These are phyloP conservation scores for Neurospora sp. DNA, from an alignment of 2,329 filamentous ascomycete genomes.

Conservation along the genomic window DNA sequence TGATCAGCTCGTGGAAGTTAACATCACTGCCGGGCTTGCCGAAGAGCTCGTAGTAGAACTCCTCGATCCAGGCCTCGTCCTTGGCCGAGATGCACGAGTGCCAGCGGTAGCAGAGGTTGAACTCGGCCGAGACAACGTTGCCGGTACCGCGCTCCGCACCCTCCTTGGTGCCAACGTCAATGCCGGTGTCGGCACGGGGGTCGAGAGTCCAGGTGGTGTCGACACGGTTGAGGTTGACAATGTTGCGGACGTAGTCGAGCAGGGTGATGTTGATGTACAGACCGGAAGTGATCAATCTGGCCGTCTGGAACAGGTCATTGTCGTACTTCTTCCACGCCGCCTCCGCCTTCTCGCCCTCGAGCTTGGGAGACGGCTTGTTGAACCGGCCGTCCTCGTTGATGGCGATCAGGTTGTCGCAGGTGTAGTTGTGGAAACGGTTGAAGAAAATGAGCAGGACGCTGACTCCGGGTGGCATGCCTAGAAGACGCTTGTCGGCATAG, in stretches of 20 bases:
- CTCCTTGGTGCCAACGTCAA: slow-evolving; percentile 39
- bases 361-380: slow-evolving; percentile 45
- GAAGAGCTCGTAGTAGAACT: slow-evolving; percentile 55
- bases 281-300: slow-evolving; percentile 62
- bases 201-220: slow-evolving; percentile 77
- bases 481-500: slow-evolving; percentile 60
- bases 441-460: slow-evolving; percentile 68
- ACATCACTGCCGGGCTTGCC: slow-evolving; percentile 48
- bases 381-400: slow-evolving; percentile 84
- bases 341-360: slow-evolving; percentile 38
- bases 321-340: slow-evolving; percentile 59
- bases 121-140: slow-evolving; percentile 79
- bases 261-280: slow-evolving; percentile 73
- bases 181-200: slow-evolving; percentile 59
- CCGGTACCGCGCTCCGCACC: slow-evolving; percentile 63
- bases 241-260: slow-evolving; percentile 66
- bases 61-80: slow-evolving; percentile 73
- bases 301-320: slow-evolving; percentile 71
- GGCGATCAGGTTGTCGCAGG: slow-evolving; percentile 66
- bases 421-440: slow-evolving; percentile 79
- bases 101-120: slow-evolving; percentile 84
- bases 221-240: slow-evolving; percentile 45
- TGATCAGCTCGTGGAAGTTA: slow-evolving; percentile 49
- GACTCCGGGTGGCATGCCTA: slow-evolving; percentile 63
- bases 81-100: slow-evolving; percentile 67